Base-by-base conservation (phyloP, 2,329 filamentous ascomycete genomes). In the Trichoderma sp. region DNA sequence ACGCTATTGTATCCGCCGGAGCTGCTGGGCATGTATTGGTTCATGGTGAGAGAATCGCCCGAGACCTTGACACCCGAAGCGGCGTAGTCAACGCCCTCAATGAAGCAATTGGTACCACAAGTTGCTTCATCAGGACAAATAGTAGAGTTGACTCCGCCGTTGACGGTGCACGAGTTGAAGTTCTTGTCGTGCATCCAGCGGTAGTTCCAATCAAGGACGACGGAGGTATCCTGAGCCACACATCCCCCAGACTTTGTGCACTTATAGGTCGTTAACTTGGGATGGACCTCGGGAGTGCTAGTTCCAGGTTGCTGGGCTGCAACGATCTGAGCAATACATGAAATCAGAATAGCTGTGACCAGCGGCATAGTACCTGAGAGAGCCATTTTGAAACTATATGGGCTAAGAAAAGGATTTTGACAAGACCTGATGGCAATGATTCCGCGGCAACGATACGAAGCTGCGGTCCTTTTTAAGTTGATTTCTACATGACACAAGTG, bases 91-190 rank as follows among this genome's bases (percentile, higher is more conserved):
- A 85, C 80, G 22, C 74, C 84, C 42, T 86, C 81, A 48, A 87
- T 80, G 67, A 85, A 78, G 73, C 86, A 88, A 75, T 87, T 87
- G 71, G 81, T 72, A 4, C 84, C 82, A 70, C 86, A 88, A 0
- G 81, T 80, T 67, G 78, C 79, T 67, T 80, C 79, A 69, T 84
- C 81, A 0, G 84, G 83, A 71, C 85, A 87, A 0, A 80, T 81
- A 1, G 79, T 80, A 13, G 73, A 67, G 70, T 85, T 81, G 32
- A 79, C 74, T 3, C 72, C 69, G 37, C 69, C 74, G n/a, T 77
- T 78, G 71, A 71, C 77, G 32, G 74, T 70, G 58, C 76, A 75
- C 71, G 78, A 80, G 68, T 74, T 72, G 70, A 76, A 76, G 67
- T 75, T 71, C 48, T 72, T 71, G 64, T 82, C 80, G 71, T 84